Conservation (phyloP, 495 filamentous ascomycete genomes). For the Penicillium robsamsonii region DNA sequence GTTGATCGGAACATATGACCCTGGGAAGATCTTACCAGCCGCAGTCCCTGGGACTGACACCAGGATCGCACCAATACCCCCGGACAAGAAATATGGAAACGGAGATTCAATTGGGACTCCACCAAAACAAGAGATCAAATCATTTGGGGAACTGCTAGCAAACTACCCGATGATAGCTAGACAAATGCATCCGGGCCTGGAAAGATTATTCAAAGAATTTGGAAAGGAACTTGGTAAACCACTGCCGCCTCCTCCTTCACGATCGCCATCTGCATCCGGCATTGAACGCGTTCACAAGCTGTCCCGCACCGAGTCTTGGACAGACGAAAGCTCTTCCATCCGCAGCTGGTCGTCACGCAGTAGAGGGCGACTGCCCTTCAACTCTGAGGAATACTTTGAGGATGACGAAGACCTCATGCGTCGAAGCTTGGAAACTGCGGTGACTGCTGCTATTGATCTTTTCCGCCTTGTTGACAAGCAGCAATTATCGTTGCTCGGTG, state of each 20-base stretch:
- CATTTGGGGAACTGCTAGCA: slow-evolving; percentile 86
- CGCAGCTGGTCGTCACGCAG: slow-evolving; percentile 37
- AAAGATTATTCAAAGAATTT: slow-evolving; percentile 88
- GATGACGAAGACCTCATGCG: slow-evolving; percentile 89
- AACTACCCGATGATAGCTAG: slow-evolving; percentile 94
- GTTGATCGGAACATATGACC: slow-evolving; percentile 80
- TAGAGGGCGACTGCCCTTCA: slow-evolving; percentile 44
- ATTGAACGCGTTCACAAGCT: slow-evolving; percentile 27
- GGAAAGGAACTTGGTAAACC: slow-evolving; percentile 80
- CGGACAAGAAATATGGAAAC: slow-evolving; percentile 35
- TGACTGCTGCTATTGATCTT: slow-evolving; percentile 90
- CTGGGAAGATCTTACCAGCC: slow-evolving; percentile 63
- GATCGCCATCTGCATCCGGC: slow-evolving; percentile 42
- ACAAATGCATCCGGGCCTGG: slow-evolving; percentile 92
- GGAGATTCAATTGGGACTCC: slow-evolving; percentile 40
- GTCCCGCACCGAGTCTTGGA: slow-evolving; percentile 24
- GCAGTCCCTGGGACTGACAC: slow-evolving; percentile 47
- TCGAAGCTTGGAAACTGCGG: slow-evolving; percentile 80
- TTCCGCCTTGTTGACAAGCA: slow-evolving; percentile 96
- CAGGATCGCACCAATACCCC: slow-evolving; percentile 19
- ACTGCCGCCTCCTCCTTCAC: slow-evolving; percentile 71
- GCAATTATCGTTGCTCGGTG: slow-evolving; percentile 85
- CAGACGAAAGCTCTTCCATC: slow-evolving; percentile 37
- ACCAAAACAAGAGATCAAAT: slow-evolving; percentile 84
- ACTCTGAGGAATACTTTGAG: slow-evolving; percentile 56